phyloP scores from a whole-genome alignment of 2,329 filamentous ascomycete genomes.

The Rhinocladiella similis region DNA sequence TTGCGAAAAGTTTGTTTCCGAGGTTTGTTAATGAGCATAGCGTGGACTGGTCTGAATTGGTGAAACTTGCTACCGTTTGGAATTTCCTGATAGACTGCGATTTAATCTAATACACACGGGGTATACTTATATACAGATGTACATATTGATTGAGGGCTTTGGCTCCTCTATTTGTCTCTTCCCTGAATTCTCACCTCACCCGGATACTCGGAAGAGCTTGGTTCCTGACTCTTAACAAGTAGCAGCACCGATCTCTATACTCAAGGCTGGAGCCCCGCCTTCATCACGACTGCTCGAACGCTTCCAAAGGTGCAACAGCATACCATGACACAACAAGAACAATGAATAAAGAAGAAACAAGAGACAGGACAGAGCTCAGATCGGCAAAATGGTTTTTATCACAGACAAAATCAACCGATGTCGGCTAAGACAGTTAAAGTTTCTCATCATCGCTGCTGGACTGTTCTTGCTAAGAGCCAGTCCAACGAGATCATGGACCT shows the following conservation, averaged over 20 bases:
- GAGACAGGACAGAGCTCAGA: slow-evolving; percentile 26
- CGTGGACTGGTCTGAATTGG: too few relatives aligned
- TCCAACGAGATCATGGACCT: neutral
- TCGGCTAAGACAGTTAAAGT: slow-evolving; percentile 19
- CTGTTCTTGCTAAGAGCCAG: slow-evolving; percentile 24
- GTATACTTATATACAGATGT: too few relatives aligned
- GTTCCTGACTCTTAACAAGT: neutral
- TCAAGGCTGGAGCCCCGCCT: neutral
- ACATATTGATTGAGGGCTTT: too few relatives aligned
- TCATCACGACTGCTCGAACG: too few relatives aligned
- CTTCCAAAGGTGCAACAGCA: neutral
- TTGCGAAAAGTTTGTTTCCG: neutral
- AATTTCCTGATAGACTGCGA: too few relatives aligned
- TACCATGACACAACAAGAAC: too few relatives aligned
- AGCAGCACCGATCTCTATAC: neutral
- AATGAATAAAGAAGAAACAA: neutral
- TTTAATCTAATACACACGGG: too few relatives aligned
- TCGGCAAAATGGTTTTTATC: slow-evolving; percentile 27
- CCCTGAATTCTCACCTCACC: too few relatives aligned
- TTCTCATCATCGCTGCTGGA: slow-evolving; percentile 26
- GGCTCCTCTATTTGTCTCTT: too few relatives aligned
- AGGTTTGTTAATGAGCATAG: neutral
- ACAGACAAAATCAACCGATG: slow-evolving; percentile 27
- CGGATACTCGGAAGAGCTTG: too few relatives aligned
- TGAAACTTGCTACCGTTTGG: too few relatives aligned